Evolutionary conservation across 805 yeast species (phyloP).

Genomic region (Lachancea fermentati): DNA sequence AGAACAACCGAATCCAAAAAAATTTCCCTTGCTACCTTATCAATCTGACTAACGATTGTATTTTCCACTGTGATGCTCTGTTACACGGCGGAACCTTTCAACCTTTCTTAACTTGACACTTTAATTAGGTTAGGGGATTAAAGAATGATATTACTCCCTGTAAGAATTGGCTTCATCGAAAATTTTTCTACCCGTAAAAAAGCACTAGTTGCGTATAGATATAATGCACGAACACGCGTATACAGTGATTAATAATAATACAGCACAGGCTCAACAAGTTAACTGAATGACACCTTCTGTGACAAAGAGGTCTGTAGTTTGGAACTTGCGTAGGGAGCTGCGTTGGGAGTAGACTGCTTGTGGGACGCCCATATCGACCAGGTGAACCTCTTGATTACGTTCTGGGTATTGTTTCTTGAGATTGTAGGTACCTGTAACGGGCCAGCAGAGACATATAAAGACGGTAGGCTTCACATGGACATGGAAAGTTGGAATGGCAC

Average conservation of each 20-base stretch:
- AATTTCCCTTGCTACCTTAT: too few species aligned
- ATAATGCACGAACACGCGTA: too few species aligned
- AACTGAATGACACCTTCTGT: conserved; percentile 19
- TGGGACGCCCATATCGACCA: conserved; percentile 71
- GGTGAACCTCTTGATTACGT: conserved; percentile 38
- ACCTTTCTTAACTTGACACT: too few species aligned
- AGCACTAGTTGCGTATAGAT: too few species aligned
- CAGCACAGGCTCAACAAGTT: conserved; percentile 9
- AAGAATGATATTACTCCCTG: too few species aligned
- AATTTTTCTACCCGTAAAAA: too few species aligned
- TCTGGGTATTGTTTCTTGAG: conserved; percentile 9
- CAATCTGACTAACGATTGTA: too few species aligned
- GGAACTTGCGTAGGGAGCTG: conserved; percentile 44
- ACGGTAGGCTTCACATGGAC: conserved; percentile 44
- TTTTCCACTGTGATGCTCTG: too few species aligned
- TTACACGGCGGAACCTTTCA: too few species aligned
- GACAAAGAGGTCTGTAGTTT: conserved; percentile 29
- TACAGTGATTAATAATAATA: background rate
- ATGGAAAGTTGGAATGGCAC: conserved; percentile 46
- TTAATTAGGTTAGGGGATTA: too few species aligned
- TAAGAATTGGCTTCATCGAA: too few species aligned
- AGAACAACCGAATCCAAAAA: too few species aligned
- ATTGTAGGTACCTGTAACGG: conserved; percentile 51
- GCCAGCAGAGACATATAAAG: conserved; percentile 68
- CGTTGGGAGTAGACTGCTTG: conserved; percentile 41